Base-by-base conservation (phyloP, 2,329 filamentous ascomycete species). In the Diplodia corticola region DNA sequence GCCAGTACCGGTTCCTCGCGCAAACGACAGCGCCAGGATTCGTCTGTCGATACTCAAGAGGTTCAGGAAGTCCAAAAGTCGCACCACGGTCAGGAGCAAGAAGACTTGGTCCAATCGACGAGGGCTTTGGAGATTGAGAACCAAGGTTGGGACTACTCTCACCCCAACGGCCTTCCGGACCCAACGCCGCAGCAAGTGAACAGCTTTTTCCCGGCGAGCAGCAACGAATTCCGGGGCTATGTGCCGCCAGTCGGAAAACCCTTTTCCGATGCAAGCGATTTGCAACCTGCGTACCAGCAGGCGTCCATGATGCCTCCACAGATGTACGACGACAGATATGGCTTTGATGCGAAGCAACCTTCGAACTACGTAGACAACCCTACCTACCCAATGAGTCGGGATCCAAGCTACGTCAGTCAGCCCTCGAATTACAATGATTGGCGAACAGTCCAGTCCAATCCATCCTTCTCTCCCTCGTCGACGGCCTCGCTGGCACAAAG, bases 341-440 rank as follows among this genome's bases (percentile, higher is more conserved):
- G 12, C 9, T 66, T 61, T 37, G 64, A 66, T 12, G 7, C 64
- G 24, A 66, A 66, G 26, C 54, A 61, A 26, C n/a, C 64, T 5
- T 13, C 48, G 13, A 63, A 35, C 17, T 66, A 48, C 49, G 46
- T 54, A 4, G 64, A 66, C 12, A 53, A 63, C 6, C 26, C 55
- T 17, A 59, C 46, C 33, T 66, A 66, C 37, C 44, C 54, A 9
- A 54, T 66, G 48, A 66, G 57, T n/a, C 64, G 64, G 6, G 64
- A 66, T n/a, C 55, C 55, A 15, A 53, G 55, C 46, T 63, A 66
- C 49, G 57, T 66, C 22, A 49, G 57, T 48, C 64, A 66, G 37
- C 57, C 55, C 4, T 49, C 54, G n/a, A 54, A 49, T 5, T 66
- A 60, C 40, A 61, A 65, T 22, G 64, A 65, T 12, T 65, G 64